Percentiles rank a stretch among this genome's conserved stretches.
Evolutionary conservation across 2,329 filamentous ascomycete genomes (phyloP).

Genomic region (Aschersonia sp.): DNA sequence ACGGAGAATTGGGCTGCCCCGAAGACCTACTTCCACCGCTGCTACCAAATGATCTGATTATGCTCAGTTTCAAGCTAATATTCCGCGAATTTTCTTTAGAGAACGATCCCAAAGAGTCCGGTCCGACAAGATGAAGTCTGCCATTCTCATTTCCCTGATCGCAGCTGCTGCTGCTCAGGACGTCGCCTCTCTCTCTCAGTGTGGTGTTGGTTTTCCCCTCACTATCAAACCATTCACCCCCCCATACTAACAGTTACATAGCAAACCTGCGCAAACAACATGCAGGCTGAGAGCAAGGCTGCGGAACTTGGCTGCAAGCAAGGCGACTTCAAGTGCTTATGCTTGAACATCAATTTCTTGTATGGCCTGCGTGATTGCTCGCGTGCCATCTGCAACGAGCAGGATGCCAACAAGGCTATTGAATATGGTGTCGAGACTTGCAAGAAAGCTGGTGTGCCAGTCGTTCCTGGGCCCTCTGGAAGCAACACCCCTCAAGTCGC

Average conservation of each 20-base stretch:
- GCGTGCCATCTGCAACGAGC: constrained; percentile 22
- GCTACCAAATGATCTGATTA: too few species aligned
- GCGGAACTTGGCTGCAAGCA: constrained; percentile 28
- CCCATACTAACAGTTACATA: constrained; percentile 10
- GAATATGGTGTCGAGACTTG: constrained; percentile 25
- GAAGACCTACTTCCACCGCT: too few species aligned
- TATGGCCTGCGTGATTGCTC: constrained; percentile 39
- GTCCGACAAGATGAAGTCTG: constrained; percentile 36
- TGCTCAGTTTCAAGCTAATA: not conserved
- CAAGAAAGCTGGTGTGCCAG: constrained; percentile 17
- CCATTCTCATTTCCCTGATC: constrained; percentile 25
- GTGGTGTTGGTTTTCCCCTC: constrained; percentile 24
- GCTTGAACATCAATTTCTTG: constrained; percentile 29
- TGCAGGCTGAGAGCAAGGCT: constrained; percentile 28
- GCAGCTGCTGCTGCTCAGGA: constrained; percentile 26
- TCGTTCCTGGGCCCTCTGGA: constrained; percentile 3
- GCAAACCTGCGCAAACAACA: constrained; percentile 34
- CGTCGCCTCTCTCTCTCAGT: constrained; percentile 27
- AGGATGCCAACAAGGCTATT: constrained; percentile 21
- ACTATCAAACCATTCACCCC: constrained; percentile 4
- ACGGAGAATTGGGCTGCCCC: too few species aligned
- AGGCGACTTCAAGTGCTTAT: constrained; percentile 29
- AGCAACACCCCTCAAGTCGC: constrained; percentile 11
- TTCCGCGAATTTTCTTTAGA: not conserved
- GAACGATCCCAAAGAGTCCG: not conserved